These are phyloP conservation scores for Kuraishia floccosa DNA, from an alignment of 805 yeast genomes.

Conservation along the genomic window DNA sequence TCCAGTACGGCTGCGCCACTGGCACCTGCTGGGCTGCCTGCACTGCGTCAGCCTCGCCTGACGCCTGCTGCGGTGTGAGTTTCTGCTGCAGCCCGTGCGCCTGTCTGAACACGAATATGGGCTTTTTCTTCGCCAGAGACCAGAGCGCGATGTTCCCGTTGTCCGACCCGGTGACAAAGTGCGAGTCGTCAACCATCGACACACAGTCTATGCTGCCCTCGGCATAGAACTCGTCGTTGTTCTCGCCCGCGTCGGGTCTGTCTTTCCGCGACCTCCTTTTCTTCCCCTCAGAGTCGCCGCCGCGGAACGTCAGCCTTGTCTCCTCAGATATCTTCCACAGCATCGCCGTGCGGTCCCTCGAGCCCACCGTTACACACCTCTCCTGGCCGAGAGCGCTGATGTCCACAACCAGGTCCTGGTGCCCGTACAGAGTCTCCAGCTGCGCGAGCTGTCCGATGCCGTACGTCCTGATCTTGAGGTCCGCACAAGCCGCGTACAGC, in stretches of 20 bases:
- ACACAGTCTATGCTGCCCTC: slow-evolving; percentile 92
- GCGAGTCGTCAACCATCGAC: slow-evolving; percentile 83
- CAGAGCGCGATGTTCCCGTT: slow-evolving; percentile 86
- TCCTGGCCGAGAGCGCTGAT: slow-evolving; percentile 76
- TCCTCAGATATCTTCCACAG: slow-evolving; percentile 96
- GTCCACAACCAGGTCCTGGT: slow-evolving; percentile 82
- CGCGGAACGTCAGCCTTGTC: slow-evolving; percentile 84
- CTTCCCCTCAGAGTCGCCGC: slow-evolving; percentile 56
- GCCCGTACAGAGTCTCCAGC: slow-evolving; percentile 88
- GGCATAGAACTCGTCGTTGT: no score
- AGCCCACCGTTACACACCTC: slow-evolving; percentile 91
- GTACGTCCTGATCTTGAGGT: slow-evolving; percentile 79
- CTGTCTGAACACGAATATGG: slow-evolving; percentile 52
- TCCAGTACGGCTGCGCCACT: slow-evolving; percentile 69
- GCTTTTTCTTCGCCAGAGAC: slow-evolving; percentile 87
- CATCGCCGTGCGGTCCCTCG: slow-evolving; percentile 91
- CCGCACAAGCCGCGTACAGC: slow-evolving; percentile 87
- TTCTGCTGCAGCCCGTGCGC: slow-evolving; percentile 63
- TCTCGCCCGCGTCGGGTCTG: slow-evolving; percentile 10
- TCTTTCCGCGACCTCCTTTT: slow-evolving; percentile 19
- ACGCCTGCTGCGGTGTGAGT: slow-evolving; percentile 34
- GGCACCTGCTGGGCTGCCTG: slow-evolving; percentile 45
- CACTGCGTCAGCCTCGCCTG: slow-evolving; percentile 32
- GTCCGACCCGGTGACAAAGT: slow-evolving; percentile 91
- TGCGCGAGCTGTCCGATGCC: slow-evolving; percentile 80